Evolutionary conservation across 1,284 basidiomycete genomes (phyloP).

Genomic region (Cryptococcus sp.): DNA sequence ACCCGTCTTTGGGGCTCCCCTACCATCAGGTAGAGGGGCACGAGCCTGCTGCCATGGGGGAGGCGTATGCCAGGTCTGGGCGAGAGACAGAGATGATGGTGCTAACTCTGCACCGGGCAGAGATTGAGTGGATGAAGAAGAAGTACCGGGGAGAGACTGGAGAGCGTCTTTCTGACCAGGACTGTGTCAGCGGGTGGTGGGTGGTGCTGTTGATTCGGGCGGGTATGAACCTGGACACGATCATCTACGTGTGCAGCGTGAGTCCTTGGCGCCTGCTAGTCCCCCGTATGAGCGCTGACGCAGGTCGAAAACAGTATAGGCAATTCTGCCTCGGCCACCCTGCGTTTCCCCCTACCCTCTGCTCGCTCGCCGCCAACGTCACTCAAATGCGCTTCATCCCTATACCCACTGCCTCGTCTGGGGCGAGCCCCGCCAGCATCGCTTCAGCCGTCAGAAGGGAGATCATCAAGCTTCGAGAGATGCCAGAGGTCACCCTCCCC

Average conservation of each 20-base stretch:
- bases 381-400: slow-evolving; percentile 27
- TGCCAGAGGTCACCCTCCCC: background rate
- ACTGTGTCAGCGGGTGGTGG: slow-evolving; percentile 29
- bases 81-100: background rate
- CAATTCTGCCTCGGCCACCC: slow-evolving; percentile 19
- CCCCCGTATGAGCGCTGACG: background rate
- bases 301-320: slow-evolving; percentile 21
- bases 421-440: background rate
- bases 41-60: background rate
- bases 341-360: slow-evolving; percentile 23
- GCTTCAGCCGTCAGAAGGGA: slow-evolving; percentile 4
- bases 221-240: slow-evolving; percentile 15
- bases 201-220: slow-evolving; percentile 19
- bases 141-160: background rate
- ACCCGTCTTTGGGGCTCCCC: background rate
- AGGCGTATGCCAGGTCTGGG: background rate
- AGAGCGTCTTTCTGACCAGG: slow-evolving; percentile 18
- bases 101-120: background rate
- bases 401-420: background rate
- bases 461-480: background rate
- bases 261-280: slow-evolving; percentile 2
- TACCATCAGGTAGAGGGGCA: background rate
- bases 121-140: background rate
- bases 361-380: slow-evolving; percentile 27
- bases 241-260: slow-evolving; percentile 28